A percentile compares a stretch with the other conserved stretches of the same genome.
Conservation (phyloP, 73 alveolate species). For the Paramecium primaurelia region DNA sequence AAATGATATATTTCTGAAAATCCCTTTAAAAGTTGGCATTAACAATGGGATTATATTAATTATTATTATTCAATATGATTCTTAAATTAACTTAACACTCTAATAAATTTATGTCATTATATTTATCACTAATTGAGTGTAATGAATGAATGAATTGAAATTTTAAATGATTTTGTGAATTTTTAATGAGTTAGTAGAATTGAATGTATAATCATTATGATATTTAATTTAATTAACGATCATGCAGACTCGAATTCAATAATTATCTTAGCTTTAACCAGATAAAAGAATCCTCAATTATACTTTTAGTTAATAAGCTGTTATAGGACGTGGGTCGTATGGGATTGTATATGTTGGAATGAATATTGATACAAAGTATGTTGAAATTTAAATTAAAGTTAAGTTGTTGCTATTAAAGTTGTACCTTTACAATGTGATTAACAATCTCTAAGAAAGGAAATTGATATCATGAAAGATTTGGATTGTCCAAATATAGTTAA, state of each 20-base stretch:
- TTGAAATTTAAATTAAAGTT: neutral
- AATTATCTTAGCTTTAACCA: conserved; percentile 35
- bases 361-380: conserved; percentile 20
- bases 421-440: neutral
- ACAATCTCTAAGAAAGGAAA: conserved; percentile 34
- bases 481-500: conserved; percentile 61
- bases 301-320: conserved; percentile 35
- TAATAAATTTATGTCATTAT: neutral
- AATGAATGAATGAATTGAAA: neutral
- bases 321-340: conserved; percentile 50
- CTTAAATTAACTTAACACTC: neutral
- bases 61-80: neutral
- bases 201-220: neutral
- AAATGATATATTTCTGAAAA: neutral
- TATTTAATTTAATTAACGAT: conserved; percentile 16
- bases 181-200: neutral
- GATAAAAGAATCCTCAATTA: conserved; percentile 47
- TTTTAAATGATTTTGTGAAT: neutral
- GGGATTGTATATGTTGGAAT: conserved; percentile 59
- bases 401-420: conserved; percentile 26
- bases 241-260: conserved; percentile 34
- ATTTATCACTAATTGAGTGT: neutral
- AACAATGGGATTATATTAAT: neutral
- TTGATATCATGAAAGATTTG: conserved; percentile 58
- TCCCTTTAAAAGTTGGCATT: neutral